Evolutionary conservation across 495 filamentous ascomycete species (phyloP), one percentile per base, ranked within the genome.

Genomic region (Pseudotulostoma volvatum): DNA sequence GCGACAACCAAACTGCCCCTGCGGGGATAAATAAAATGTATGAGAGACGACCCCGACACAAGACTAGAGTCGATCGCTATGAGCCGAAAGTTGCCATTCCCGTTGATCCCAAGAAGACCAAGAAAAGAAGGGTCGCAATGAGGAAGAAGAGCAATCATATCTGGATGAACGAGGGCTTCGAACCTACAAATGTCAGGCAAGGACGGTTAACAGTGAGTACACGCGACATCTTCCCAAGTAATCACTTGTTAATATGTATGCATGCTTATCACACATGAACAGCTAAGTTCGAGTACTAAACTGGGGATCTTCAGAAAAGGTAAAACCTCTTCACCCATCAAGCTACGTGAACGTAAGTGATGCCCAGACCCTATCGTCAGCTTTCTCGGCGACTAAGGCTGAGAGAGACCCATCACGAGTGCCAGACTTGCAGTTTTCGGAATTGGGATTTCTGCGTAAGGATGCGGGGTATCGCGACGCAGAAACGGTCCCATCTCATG

Each of bases 261-360:
- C n/a, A n/a, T n/a, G n/a, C n/a, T n/a, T n/a, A 38, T 40, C 18
- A n/a, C 11, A 11, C 5, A 28, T 5, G 5, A 28, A 50, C 38
- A 84, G 79, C 61, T 73, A 63, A 46, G 55, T 49, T 46, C 55
- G 59, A 34, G 61, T 49, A 30, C 53, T 63, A 49, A 50, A 7
- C 11, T 55, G 36, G 84, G 83, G 0, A 56, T 90, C 4, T 88
- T 88, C 53, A 71, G 68, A 17, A 86, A 76, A 48, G 79, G 79
- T 1, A 73, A 69, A 36, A 61, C 71, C 18, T 85, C 81, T 8
- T 72, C 68, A 32, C 70, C 68, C 18, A 41, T 71, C 38, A 60
- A 53, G 43, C 57, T 64, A 42, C 60, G 54, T 44, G 61, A 63
- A 40, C n/a, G n/a, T n/a, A n/a, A n/a, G n/a, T n/a, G n/a, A n/a